Percentiles rank a stretch among this genome's conserved stretches.
Conservation (phyloP, 768 basidiomycete species). For the Inosperma sp. region DNA sequence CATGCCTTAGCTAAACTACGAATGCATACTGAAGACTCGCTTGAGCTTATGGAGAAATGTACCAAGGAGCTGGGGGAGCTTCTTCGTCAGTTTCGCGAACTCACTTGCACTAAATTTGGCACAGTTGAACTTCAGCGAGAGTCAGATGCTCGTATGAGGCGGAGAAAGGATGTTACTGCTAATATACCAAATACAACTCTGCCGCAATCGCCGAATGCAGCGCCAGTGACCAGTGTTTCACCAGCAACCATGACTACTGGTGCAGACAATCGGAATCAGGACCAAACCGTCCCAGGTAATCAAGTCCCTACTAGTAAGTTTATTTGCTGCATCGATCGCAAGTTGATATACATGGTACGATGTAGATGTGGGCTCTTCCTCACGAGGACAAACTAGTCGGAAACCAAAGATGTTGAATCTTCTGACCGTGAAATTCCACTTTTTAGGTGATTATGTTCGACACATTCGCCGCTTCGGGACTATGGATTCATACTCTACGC, state of each 20-base stretch:
- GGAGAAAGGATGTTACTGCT: slow-evolving; percentile 8
- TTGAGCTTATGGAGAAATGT: slow-evolving; percentile 20
- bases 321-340: neutral
- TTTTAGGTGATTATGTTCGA: slow-evolving; percentile 32
- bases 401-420: slow-evolving; percentile 26
- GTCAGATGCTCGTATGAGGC: slow-evolving; percentile 24
- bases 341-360: neutral
- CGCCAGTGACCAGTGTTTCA: neutral
- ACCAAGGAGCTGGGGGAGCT: slow-evolving; percentile 26
- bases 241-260: neutral
- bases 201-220: neutral
- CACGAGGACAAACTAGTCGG: neutral
- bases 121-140: slow-evolving; percentile 39
- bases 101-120: slow-evolving; percentile 21
- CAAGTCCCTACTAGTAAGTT: neutral
- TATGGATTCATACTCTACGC: slow-evolving; percentile 39
- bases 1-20: slow-evolving; percentile 38
- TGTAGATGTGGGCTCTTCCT: neutral
- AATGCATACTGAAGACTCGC: slow-evolving; percentile 25
- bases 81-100: slow-evolving; percentile 28
- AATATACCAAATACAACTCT: neutral
- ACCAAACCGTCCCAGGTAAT: neutral
- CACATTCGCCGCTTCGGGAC: slow-evolving; percentile 31
- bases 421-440: slow-evolving; percentile 35
- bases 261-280: neutral